Conservation (phyloP, 2,329 filamentous ascomycete genomes). For the Elsinoe fawcettii region DNA sequence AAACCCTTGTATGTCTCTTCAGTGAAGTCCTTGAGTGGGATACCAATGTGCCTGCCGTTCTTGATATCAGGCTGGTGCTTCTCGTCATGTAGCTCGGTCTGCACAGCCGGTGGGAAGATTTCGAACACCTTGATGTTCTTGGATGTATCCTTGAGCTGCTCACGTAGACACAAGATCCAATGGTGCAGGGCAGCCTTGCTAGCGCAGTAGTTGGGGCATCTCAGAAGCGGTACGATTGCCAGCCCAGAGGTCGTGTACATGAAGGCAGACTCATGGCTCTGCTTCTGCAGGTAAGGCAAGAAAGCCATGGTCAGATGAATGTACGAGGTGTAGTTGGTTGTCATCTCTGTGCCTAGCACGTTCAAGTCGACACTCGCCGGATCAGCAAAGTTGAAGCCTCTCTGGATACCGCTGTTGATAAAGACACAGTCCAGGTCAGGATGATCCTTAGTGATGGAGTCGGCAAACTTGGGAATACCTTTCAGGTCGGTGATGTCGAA, state of each 20-base stretch:
- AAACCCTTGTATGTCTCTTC: conserved; percentile 43
- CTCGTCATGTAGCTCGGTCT: conserved; percentile 49
- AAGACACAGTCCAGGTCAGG: conserved; percentile 47
- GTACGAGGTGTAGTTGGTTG: conserved; percentile 45
- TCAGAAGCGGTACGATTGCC: conserved; percentile 42
- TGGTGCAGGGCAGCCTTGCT: conserved; percentile 50
- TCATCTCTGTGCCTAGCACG: conserved; percentile 38
- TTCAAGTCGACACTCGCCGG: conserved; percentile 41
- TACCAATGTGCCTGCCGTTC: conserved; percentile 45
- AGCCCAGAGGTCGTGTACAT: conserved; percentile 45
- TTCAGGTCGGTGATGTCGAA: conserved; percentile 47
- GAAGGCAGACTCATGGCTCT: conserved; percentile 36
- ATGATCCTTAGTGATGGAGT: conserved; percentile 36
- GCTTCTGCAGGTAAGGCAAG: conserved; percentile 42
- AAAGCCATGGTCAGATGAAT: conserved; percentile 45
- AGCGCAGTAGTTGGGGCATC: conserved; percentile 47
- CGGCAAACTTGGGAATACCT: conserved; percentile 39
- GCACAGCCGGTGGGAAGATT: conserved; percentile 48
- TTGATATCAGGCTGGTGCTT: conserved; percentile 45
- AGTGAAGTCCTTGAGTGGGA: conserved; percentile 47
- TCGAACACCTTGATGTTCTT: conserved; percentile 48
- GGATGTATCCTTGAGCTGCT: conserved; percentile 40
- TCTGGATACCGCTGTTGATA: conserved; percentile 48
- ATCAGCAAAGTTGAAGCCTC: conserved; percentile 42
- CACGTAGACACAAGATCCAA: conserved; percentile 44